Conservation (phyloP, 352 stramenopile species). For the Phytophthora uliginosa region DNA sequence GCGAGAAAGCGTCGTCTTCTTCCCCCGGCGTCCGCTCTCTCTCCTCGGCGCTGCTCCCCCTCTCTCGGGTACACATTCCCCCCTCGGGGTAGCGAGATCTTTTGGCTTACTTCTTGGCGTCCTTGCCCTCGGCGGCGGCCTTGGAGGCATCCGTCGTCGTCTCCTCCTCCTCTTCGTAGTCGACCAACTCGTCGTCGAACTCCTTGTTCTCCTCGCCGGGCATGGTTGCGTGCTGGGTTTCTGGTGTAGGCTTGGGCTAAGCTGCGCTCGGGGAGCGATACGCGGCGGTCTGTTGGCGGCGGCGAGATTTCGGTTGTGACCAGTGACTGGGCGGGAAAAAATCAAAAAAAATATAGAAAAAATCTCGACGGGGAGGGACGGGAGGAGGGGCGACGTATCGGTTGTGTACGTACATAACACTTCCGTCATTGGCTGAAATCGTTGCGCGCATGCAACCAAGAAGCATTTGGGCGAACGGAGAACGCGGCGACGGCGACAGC, state of each 20-base stretch:
- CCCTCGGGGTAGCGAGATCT: conserved; percentile 42
- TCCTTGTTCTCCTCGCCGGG: conserved; percentile 90
- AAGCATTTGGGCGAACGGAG: background rate
- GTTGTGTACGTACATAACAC: background rate
- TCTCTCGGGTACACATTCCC: conserved; percentile 29
- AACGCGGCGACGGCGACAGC: background rate
- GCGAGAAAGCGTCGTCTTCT: conserved; percentile 32
- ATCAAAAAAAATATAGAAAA: conserved; percentile 37
- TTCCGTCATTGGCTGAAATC: conserved; percentile 29
- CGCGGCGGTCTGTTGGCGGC: conserved; percentile 30
- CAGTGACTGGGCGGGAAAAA: conserved; percentile 29
- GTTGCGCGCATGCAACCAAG: conserved; percentile 21
- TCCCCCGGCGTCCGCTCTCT: conserved; percentile 20
- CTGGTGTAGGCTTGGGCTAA: conserved; percentile 6
- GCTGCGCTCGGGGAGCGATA: conserved; percentile 4
- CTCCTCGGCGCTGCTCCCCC: conserved; percentile 30
- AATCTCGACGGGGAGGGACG: conserved; percentile 21
- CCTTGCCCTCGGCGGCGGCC: conserved; percentile 79
- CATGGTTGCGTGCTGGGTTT: conserved; percentile 52
- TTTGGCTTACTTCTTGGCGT: conserved; percentile 92
- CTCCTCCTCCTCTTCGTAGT: conserved; percentile 93
- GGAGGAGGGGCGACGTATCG: conserved; percentile 26
- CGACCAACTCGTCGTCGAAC: conserved; percentile 90
- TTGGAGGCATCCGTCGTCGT: conserved; percentile 82
- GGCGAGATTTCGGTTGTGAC: conserved; percentile 50